Conservation (phyloP, 2,329 filamentous ascomycete genomes). For the Lecanoromycetidae sp. region DNA sequence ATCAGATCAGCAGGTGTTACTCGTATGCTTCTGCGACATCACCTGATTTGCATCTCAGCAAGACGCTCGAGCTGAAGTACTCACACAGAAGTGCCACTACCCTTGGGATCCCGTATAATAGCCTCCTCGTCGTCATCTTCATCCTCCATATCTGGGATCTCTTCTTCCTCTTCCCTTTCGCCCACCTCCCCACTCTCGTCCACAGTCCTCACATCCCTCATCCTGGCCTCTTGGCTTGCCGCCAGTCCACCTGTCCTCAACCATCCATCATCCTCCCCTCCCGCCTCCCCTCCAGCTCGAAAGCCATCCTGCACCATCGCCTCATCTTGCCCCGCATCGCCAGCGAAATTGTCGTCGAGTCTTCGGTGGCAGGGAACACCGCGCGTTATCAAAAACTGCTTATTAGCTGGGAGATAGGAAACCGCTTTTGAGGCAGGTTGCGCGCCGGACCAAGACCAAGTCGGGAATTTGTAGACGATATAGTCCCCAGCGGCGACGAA, state of each 20-base stretch:
- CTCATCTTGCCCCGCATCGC: constrained; percentile 75
- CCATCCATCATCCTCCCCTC: constrained; percentile 71
- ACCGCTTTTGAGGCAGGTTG: constrained; percentile 69
- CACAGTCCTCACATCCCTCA: constrained; percentile 71
- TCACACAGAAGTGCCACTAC: constrained; percentile 43
- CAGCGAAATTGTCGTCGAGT: constrained; percentile 85
- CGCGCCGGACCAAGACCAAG: constrained; percentile 92
- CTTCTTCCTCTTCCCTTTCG: constrained; percentile 54
- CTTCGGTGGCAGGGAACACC: constrained; percentile 88
- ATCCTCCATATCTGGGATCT: constrained; percentile 97
- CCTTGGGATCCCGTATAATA: constrained; percentile 67
- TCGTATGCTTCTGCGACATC: not conserved
- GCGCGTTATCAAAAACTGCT: constrained; percentile 90
- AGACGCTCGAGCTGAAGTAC: constrained; percentile 22
- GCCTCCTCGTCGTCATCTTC: constrained; percentile 89
- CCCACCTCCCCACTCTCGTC: constrained; percentile 68
- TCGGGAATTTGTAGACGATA: constrained; percentile 96
- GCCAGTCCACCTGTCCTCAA: constrained; percentile 71
- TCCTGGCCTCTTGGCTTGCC: constrained; percentile 63
- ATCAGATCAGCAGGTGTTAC: not conserved
- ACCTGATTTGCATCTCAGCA: not conserved
- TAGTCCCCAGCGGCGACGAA: constrained; percentile 94
- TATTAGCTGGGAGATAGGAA: constrained; percentile 68
- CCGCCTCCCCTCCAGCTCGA: constrained; percentile 33
- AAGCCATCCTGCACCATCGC: constrained; percentile 73